These are phyloP conservation scores for Didymella sp. DNA, from an alignment of 2,329 filamentous ascomycete species.

Conservation along the genomic window DNA sequence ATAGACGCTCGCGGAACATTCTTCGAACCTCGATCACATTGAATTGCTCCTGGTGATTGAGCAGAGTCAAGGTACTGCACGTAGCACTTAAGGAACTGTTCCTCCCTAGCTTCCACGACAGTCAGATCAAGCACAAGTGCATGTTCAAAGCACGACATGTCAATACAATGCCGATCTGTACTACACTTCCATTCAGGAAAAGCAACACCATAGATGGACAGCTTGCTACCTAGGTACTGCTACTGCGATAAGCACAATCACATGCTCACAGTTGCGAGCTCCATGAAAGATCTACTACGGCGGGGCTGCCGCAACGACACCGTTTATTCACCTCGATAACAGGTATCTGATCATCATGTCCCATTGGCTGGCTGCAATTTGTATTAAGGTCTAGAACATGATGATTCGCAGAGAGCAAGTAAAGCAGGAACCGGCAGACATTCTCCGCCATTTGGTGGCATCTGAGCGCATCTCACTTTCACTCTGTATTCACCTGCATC, in stretches of 20 bases:
- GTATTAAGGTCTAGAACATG: background rate
- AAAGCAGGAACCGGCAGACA: constrained; percentile 7
- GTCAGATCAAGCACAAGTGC: background rate
- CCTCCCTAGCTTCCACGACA: background rate
- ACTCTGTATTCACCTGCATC: constrained; percentile 9
- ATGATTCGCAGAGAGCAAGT: background rate
- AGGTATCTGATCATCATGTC: background rate
- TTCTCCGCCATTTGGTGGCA: constrained; percentile 11
- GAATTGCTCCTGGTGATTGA: background rate
- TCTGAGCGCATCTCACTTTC: constrained; percentile 21
- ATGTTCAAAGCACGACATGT: background rate
- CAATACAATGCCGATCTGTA: background rate
- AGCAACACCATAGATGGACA: background rate
- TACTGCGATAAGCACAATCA: background rate
- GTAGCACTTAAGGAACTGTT: background rate
- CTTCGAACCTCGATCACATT: background rate
- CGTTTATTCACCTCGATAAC: background rate
- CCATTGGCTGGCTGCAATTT: background rate
- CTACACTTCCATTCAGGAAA: background rate
- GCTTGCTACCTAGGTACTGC: background rate
- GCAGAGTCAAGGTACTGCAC: background rate
- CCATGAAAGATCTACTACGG: background rate
- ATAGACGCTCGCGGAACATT: background rate
- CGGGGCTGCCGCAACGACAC: background rate
- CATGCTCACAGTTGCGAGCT: background rate